These are phyloP conservation scores for Cercophora scortea DNA, from an alignment of 495 filamentous ascomycete genomes.

Conservation along the genomic window DNA sequence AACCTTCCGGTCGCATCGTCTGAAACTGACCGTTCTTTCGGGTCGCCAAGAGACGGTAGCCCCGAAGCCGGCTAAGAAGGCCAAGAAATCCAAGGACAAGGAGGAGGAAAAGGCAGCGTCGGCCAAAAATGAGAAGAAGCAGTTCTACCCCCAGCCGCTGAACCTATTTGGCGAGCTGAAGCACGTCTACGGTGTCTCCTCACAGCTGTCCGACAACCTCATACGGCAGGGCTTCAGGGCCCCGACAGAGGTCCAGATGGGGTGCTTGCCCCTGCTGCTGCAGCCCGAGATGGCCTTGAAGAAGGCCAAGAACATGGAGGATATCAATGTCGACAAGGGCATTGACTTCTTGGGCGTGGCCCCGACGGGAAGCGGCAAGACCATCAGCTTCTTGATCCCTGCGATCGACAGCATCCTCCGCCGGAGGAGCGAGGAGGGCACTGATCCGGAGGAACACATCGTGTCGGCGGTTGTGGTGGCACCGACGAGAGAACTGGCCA, in stretches of 20 bases:
- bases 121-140: slow-evolving; percentile 29
- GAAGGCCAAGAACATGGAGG: slow-evolving; percentile 12
- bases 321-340: slow-evolving; percentile 19
- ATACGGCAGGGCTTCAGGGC: slow-evolving; percentile 70
- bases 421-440: slow-evolving; percentile 29
- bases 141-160: slow-evolving; percentile 68
- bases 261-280: slow-evolving; percentile 70
- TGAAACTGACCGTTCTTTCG: slow-evolving; percentile 72
- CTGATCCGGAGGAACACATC: slow-evolving; percentile 30
- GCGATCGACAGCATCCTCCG: slow-evolving; percentile 66
- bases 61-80: slow-evolving; percentile 19
- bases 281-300: slow-evolving; percentile 36
- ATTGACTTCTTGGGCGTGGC: slow-evolving; percentile 80
- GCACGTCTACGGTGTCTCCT: slow-evolving; percentile 59
- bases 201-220: slow-evolving; percentile 70
- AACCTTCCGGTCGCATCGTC: slow-evolving; percentile 71
- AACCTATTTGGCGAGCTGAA: slow-evolving; percentile 67
- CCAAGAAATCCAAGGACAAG: slow-evolving; percentile 39
- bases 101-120: slow-evolving; percentile 34
- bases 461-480: slow-evolving; percentile 71
- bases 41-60: slow-evolving; percentile 10
- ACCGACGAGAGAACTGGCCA: slow-evolving; percentile 85
- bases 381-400: slow-evolving; percentile 82
- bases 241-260: slow-evolving; percentile 92
- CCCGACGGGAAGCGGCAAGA: slow-evolving; percentile 97